These are phyloP conservation scores for Beauveria caledonica DNA, from an alignment of 2,329 filamentous ascomycete genomes.

Conservation along the genomic window DNA sequence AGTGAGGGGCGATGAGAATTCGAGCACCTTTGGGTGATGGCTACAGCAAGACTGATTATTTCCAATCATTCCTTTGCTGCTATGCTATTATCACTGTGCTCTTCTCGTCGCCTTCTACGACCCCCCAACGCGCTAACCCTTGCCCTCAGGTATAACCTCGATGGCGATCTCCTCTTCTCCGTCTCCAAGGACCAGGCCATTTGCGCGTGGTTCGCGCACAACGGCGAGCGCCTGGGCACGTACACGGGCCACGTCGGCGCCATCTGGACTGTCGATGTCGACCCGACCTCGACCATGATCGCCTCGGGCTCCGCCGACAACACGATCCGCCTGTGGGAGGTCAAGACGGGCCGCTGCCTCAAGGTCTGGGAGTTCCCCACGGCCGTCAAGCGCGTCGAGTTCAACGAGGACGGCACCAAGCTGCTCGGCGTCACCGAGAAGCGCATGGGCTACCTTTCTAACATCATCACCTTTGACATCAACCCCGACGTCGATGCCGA, in stretches of 20 bases:
- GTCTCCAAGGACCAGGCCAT: slow-evolving; percentile 94
- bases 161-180: slow-evolving; percentile 95
- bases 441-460: slow-evolving; percentile 92
- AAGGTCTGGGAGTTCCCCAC: slow-evolving; percentile 98
- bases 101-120: slow-evolving; percentile 12
- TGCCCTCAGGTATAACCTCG: slow-evolving; percentile 68
- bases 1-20: slow-evolving; percentile 4
- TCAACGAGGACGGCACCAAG: slow-evolving; percentile 85
- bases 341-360: slow-evolving; percentile 83
- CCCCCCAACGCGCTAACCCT: slow-evolving; percentile 6
- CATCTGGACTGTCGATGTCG: slow-evolving; percentile 97
- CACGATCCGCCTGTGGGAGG: slow-evolving; percentile 94
- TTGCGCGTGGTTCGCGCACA: slow-evolving; percentile 94
- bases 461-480: slow-evolving; percentile 89
- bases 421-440: slow-evolving; percentile 95
- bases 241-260: slow-evolving; percentile 96
- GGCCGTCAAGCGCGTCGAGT: slow-evolving; percentile 95
- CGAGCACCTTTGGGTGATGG: neutral
- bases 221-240: slow-evolving; percentile 93
- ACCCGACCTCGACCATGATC: slow-evolving; percentile 84
- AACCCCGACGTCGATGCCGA: slow-evolving; percentile 71
- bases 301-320: slow-evolving; percentile 97
- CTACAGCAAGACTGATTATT: neutral
- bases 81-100: slow-evolving; percentile 1
- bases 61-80: neutral